Evolutionary conservation across 2,329 filamentous ascomycete species (phyloP).

Genomic region (Botrytis paeoniae): DNA sequence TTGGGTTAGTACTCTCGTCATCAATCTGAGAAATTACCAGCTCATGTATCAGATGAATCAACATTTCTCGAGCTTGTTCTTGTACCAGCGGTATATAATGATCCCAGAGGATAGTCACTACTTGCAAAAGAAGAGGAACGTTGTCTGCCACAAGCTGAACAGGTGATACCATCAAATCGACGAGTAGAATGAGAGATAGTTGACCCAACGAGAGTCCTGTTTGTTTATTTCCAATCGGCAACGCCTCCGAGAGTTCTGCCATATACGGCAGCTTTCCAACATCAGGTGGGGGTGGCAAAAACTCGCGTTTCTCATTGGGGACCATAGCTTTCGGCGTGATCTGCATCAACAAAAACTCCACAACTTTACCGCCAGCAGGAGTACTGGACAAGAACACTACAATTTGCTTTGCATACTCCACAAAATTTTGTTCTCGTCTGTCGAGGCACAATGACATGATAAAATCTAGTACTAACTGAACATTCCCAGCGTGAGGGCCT

Average conservation of each 20-base stretch:
- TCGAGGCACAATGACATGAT: constrained; percentile 93
- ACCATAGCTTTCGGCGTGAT: constrained; percentile 97
- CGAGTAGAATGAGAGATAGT: constrained; percentile 85
- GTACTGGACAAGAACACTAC: constrained; percentile 93
- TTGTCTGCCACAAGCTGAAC: constrained; percentile 75
- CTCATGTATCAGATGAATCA: constrained; percentile 95
- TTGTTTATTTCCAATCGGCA: constrained; percentile 88
- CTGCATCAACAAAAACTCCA: constrained; percentile 89
- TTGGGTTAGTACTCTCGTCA: constrained; percentile 57
- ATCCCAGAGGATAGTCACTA: constrained; percentile 93
- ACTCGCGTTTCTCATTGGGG: constrained; percentile 74
- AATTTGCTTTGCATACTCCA: constrained; percentile 96
- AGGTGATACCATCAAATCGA: constrained; percentile 93
- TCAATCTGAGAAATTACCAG: constrained; percentile 80
- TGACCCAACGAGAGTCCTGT: constrained; percentile 90
- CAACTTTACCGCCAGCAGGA: constrained; percentile 80
- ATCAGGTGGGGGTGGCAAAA: constrained; percentile 68
- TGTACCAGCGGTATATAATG: constrained; percentile 94
- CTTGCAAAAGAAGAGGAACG: constrained; percentile 82
- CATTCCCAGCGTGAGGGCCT: constrained; percentile 88
- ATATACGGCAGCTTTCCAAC: constrained; percentile 78
- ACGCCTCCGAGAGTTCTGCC: constrained; percentile 73
- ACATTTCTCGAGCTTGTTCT: constrained; percentile 95
- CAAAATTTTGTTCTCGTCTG: constrained; percentile 93
- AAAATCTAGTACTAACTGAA: constrained; percentile 91